Evolutionary conservation across 1,139 yeast genomes (phyloP).

Genomic region (Lodderomyces parapsilosis): DNA sequence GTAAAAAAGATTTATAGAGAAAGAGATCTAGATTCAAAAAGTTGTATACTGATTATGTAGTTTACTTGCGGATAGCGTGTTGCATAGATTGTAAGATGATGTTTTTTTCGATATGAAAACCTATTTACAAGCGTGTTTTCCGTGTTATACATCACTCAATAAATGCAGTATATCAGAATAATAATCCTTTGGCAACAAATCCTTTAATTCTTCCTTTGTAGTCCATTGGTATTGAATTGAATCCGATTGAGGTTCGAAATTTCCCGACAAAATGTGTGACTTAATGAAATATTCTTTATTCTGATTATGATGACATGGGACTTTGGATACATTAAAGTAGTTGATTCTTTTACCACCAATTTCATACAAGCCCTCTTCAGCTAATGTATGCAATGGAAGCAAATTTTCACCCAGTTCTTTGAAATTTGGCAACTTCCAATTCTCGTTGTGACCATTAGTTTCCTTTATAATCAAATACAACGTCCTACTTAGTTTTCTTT

Average conservation of each 20-base stretch:
- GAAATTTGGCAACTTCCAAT: constrained; percentile 82
- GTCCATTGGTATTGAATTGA: constrained; percentile 67
- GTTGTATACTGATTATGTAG: neutral
- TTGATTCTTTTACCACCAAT: constrained; percentile 77
- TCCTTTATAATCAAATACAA: constrained; percentile 66
- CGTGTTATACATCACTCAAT: constrained; percentile 37
- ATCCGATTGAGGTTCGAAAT: constrained; percentile 52
- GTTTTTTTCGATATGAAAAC: no score
- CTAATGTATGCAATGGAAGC: constrained; percentile 65
- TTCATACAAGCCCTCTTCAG: constrained; percentile 68
- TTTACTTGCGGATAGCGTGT: no score
- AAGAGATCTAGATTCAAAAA: neutral
- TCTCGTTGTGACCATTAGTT: constrained; percentile 34
- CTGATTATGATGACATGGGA: constrained; percentile 62
- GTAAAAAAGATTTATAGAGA: constrained; percentile 57
- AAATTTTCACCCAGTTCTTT: constrained; percentile 20
- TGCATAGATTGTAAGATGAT: no score
- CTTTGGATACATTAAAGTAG: constrained; percentile 85
- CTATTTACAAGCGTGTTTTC: neutral
- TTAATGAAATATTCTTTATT: constrained; percentile 70
- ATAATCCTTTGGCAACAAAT: constrained; percentile 54
- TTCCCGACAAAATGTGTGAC: constrained; percentile 89
- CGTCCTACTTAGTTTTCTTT: constrained; percentile 77
- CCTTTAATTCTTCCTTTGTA: constrained; percentile 72
- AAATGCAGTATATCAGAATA: constrained; percentile 54